Percentiles rank a stretch among this genome's conserved stretches.
These are phyloP conservation scores for Leptographium galeiforme DNA, from an alignment of 2,329 filamentous ascomycete genomes.

Conservation along the genomic window DNA sequence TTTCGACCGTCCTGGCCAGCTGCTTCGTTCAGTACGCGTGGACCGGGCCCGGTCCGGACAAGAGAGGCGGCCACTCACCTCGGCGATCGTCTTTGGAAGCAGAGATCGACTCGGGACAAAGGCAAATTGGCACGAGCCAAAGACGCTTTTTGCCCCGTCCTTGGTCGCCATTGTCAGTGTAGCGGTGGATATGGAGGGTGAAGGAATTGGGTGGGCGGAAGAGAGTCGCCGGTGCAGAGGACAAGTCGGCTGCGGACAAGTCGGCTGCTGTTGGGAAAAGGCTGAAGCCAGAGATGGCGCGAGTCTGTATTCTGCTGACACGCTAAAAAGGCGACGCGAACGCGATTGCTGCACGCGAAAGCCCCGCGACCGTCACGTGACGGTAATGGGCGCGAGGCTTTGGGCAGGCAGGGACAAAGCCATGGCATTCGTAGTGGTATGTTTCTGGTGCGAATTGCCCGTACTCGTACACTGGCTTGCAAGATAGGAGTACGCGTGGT, in stretches of 20 bases:
- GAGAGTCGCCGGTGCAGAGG: neutral
- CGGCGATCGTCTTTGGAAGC: constrained; percentile 25
- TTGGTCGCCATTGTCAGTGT: constrained; percentile 11
- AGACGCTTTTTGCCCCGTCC: constrained; percentile 22
- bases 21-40: constrained; percentile 11
- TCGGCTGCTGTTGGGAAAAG: too few species aligned
- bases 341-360: constrained; percentile 11
- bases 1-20: constrained; percentile 28
- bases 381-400: neutral
- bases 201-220: neutral
- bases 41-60: too few species aligned
- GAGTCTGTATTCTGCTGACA: neutral
- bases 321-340: neutral
- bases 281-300: too few species aligned
- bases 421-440: too few species aligned
- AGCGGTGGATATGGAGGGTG: neutral
- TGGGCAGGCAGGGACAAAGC: too few species aligned
- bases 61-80: constrained; percentile 16
- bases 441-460: too few species aligned
- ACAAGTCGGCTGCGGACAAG: too few species aligned
- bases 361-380: constrained; percentile 12
- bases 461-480: too few species aligned
- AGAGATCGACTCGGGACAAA: constrained; percentile 31
- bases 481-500: too few species aligned
- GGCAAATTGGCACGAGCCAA: constrained; percentile 29